Percentiles rank a stretch among this genome's conserved stretches.
phyloP scores from a whole-genome alignment of 1,284 basidiomycete species.

The Ganoderma sinense region DNA sequence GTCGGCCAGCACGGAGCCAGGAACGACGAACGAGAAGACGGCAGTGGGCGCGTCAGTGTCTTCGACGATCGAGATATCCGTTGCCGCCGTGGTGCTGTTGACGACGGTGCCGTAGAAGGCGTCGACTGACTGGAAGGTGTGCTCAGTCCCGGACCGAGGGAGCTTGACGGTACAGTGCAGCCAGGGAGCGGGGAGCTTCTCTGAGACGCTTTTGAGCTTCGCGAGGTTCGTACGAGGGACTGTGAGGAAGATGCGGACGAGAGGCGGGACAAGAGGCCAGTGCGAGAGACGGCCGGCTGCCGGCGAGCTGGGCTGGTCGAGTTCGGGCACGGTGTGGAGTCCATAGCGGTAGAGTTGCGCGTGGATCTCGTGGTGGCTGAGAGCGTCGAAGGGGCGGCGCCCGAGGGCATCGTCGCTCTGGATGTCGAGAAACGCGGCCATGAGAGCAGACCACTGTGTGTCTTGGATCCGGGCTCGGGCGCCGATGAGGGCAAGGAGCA shows the following conservation, averaged over 20 bases:
- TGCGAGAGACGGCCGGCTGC: slow-evolving; percentile 31
- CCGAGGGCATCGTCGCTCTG: slow-evolving; percentile 30
- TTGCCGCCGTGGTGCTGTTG: slow-evolving; percentile 29
- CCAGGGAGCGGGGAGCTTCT: slow-evolving; percentile 36
- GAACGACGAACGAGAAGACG: slow-evolving; percentile 27
- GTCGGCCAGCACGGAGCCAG: slow-evolving; percentile 36
- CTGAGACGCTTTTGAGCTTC: slow-evolving; percentile 10
- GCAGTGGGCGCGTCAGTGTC: slow-evolving; percentile 35
- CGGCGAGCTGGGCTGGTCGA: background rate
- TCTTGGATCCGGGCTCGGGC: slow-evolving; percentile 37
- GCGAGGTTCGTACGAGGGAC: slow-evolving; percentile 7
- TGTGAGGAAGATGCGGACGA: slow-evolving; percentile 38
- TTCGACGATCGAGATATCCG: slow-evolving; percentile 41
- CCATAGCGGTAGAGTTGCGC: slow-evolving; percentile 43
- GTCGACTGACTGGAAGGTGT: slow-evolving; percentile 42
- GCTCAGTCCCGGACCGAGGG: slow-evolving; percentile 23
- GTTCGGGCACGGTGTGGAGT: slow-evolving; percentile 33
- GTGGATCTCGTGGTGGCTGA: slow-evolving; percentile 46
- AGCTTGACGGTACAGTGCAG: slow-evolving; percentile 42
- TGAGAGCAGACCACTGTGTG: slow-evolving; percentile 39
- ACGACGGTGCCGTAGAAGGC: slow-evolving; percentile 41
- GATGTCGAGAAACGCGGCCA: slow-evolving; percentile 39
- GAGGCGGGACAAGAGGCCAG: slow-evolving; percentile 42
- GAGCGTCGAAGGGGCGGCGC: slow-evolving; percentile 40
- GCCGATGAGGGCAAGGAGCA: slow-evolving; percentile 50